Percentiles rank a stretch among this genome's conserved stretches.
Conservation (phyloP, 2,329 filamentous ascomycete species). For the Calycina marina region DNA sequence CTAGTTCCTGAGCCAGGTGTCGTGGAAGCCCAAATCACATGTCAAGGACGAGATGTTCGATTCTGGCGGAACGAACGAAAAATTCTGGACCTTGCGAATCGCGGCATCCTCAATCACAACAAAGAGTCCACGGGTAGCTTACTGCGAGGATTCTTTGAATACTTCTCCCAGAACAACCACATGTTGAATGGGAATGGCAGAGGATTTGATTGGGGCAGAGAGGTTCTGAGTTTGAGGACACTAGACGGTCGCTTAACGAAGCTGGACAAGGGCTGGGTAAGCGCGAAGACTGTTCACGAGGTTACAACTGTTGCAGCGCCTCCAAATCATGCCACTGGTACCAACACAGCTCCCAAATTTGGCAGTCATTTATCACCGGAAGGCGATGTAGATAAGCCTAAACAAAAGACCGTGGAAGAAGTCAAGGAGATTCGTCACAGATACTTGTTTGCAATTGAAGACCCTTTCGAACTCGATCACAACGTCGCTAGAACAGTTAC, state of each 20-base stretch:
- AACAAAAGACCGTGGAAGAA: slow-evolving; percentile 17
- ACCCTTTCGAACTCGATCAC: slow-evolving; percentile 78
- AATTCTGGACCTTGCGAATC: slow-evolving; percentile 44
- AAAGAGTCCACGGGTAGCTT: slow-evolving; percentile 54
- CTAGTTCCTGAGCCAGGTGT: slow-evolving; percentile 32
- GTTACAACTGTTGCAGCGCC: slow-evolving; percentile 26
- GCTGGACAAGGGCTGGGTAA: slow-evolving; percentile 70
- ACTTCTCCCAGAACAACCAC: slow-evolving; percentile 52
- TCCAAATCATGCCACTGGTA: slow-evolving; percentile 11
- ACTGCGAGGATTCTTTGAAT: slow-evolving; percentile 75
- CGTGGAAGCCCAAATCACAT: slow-evolving; percentile 25
- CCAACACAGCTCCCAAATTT: slow-evolving; percentile 1
- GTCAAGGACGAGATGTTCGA: slow-evolving; percentile 53
- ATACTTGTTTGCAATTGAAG: slow-evolving; percentile 80
- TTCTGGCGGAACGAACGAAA: slow-evolving; percentile 67
- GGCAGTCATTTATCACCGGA: not conserved
- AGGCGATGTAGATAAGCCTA: slow-evolving; percentile 5
- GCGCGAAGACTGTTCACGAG: slow-evolving; percentile 57
- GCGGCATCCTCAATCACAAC: slow-evolving; percentile 51
- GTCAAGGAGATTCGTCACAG: slow-evolving; percentile 59
- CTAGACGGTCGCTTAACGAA: slow-evolving; percentile 58
- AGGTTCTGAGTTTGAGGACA: slow-evolving; percentile 66
- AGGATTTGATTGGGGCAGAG: slow-evolving; percentile 66
- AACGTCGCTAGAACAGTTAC: slow-evolving; percentile 82
- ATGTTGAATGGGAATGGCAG: slow-evolving; percentile 35